Conservation (phyloP, 371 early-diverging fungal species). For the Blakeslea trispora region DNA sequence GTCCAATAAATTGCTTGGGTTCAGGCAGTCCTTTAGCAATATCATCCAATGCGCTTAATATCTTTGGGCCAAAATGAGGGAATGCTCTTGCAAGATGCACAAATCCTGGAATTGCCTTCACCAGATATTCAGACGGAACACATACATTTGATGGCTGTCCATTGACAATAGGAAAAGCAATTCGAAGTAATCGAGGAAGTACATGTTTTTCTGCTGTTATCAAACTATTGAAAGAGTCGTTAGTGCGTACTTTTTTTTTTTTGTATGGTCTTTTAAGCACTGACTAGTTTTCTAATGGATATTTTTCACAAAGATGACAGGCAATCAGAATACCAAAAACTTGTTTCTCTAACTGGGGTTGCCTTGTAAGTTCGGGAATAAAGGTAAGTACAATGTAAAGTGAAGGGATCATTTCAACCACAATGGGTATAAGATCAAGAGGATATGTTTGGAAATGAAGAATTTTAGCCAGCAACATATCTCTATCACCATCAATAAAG, state of each 20-base stretch:
- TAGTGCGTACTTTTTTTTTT: too few species aligned
- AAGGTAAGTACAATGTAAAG: slow-evolving; percentile 57
- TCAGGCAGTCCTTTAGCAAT: slow-evolving; percentile 42
- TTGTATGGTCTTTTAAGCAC: slow-evolving; percentile 2
- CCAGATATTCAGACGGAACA: slow-evolving; percentile 41
- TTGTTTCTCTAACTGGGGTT: slow-evolving; percentile 49
- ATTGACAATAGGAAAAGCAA: slow-evolving; percentile 38
- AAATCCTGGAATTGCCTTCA: slow-evolving; percentile 47
- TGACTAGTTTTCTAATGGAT: slow-evolving; percentile 52
- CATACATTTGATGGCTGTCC: slow-evolving; percentile 21
- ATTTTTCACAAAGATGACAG: slow-evolving; percentile 51
- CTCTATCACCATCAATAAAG: slow-evolving; percentile 58
- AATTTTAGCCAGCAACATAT: slow-evolving; percentile 56
- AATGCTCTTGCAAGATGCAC: slow-evolving; percentile 47
- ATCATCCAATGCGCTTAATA: slow-evolving; percentile 37
- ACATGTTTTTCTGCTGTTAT: slow-evolving; percentile 38
- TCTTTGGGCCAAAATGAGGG: slow-evolving; percentile 43
- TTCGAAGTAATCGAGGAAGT: slow-evolving; percentile 37
- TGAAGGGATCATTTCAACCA: slow-evolving; percentile 57
- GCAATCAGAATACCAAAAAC: slow-evolving; percentile 54
- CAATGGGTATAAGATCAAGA: slow-evolving; percentile 53
- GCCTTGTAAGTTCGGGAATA: slow-evolving; percentile 51
- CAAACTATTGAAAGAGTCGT: slow-evolving; percentile 19
- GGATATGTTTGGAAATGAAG: slow-evolving; percentile 67
- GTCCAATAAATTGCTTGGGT: slow-evolving; percentile 43